These are phyloP conservation scores for Exophiala xenobiotica DNA, from an alignment of 2,329 filamentous ascomycete genomes.

Conservation along the genomic window DNA sequence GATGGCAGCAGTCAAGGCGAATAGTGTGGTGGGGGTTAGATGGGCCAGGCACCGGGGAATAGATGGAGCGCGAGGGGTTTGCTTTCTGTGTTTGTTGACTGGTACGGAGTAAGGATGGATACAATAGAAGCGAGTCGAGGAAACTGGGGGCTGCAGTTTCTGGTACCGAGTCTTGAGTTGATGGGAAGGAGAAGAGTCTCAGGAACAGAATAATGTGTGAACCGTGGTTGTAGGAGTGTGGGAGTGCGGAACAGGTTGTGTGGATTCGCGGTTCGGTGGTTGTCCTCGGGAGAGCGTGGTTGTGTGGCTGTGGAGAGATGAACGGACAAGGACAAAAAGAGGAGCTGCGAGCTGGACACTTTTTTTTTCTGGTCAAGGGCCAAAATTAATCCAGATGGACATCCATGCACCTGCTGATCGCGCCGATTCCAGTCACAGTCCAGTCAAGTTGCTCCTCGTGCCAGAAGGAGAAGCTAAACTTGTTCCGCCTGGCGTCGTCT, in stretches of 20 bases:
- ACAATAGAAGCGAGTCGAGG: background rate
- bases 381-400: conserved; percentile 1
- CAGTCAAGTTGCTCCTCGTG: no score
- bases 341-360: conserved; percentile 1
- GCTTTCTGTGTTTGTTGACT: background rate
- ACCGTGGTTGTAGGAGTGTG: conserved; percentile 4
- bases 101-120: background rate
- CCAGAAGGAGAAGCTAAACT: conserved; percentile 4
- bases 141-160: no score
- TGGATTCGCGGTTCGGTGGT: background rate
- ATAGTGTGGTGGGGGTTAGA: conserved; percentile 18
- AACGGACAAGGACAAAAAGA: background rate
- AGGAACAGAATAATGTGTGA: conserved; percentile 2
- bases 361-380: background rate
- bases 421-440: conserved; percentile 9
- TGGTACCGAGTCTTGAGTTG: no score
- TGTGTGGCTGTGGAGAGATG: conserved; percentile 1
- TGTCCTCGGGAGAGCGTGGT: background rate
- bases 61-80: background rate
- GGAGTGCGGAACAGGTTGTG: background rate
- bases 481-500: background rate
- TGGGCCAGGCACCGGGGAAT: background rate
- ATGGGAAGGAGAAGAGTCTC: background rate
- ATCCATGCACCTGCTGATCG: conserved; percentile 20
- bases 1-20: conserved; percentile 15